These are phyloP conservation scores for Curvularia sp. DNA, from an alignment of 2,329 filamentous ascomycete genomes.

Conservation along the genomic window DNA sequence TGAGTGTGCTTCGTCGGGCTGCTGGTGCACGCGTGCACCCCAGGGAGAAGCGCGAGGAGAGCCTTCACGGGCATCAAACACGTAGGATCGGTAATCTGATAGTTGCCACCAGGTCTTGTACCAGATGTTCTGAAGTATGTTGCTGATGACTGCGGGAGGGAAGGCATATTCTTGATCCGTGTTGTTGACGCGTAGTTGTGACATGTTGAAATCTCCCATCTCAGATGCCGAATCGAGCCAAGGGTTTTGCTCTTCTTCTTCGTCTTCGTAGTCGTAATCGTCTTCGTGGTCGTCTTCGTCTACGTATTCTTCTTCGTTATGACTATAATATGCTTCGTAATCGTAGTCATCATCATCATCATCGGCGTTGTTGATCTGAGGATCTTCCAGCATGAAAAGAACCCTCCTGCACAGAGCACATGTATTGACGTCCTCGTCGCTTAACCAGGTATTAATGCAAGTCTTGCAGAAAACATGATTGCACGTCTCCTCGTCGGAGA, in stretches of 20 bases:
- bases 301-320: background rate
- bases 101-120: background rate
- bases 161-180: background rate
- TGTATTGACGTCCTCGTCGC: background rate
- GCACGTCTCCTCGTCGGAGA: slow-evolving; percentile 3
- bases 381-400: slow-evolving; percentile 1
- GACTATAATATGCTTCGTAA: too few species aligned
- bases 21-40: background rate
- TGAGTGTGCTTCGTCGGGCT: background rate
- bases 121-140: background rate
- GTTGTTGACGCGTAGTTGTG: background rate
- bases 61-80: background rate
- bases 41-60: background rate
- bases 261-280: background rate
- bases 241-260: background rate
- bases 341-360: background rate
- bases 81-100: background rate
- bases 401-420: slow-evolving; percentile 3
- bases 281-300: background rate
- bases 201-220: background rate
- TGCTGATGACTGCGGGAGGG: background rate
- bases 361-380: background rate
- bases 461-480: slow-evolving; percentile 7
- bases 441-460: slow-evolving; percentile 7
- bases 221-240: background rate